phyloP scores from a whole-genome alignment of 2,329 filamentous ascomycete species.

The Elsinoe australis region DNA sequence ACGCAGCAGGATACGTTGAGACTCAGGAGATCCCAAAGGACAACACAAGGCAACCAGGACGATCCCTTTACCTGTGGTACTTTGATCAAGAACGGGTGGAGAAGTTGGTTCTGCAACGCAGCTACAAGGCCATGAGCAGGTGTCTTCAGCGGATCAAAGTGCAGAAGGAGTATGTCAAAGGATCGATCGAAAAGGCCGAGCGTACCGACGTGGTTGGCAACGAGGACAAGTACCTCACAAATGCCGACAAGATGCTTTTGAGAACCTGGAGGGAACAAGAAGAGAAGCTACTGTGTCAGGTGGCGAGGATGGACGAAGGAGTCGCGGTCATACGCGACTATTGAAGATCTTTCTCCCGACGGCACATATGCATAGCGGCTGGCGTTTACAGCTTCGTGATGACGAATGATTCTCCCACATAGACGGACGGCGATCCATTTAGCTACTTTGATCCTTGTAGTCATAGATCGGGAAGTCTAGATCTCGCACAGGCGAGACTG shows the following conservation, averaged over 20 bases:
- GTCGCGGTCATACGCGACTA: slow-evolving; percentile 72
- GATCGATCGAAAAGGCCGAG: slow-evolving; percentile 72
- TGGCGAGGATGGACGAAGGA: slow-evolving; percentile 74
- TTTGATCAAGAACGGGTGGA: slow-evolving; percentile 70
- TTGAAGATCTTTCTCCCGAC: not conserved
- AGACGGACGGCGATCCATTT: not conserved
- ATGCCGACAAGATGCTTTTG: slow-evolving; percentile 62
- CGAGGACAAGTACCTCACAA: slow-evolving; percentile 70
- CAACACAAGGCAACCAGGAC: slow-evolving; percentile 67
- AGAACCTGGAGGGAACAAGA: slow-evolving; percentile 55
- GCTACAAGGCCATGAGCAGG: slow-evolving; percentile 84
- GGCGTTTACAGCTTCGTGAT: not conserved
- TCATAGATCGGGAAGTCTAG: not conserved
- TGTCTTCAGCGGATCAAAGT: slow-evolving; percentile 72
- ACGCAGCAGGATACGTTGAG: slow-evolving; percentile 78
- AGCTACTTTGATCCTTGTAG: not conserved
- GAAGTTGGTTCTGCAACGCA: slow-evolving; percentile 64
- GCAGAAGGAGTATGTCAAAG: slow-evolving; percentile 63
- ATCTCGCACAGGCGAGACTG: too few relatives aligned
- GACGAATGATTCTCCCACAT: too few relatives aligned
- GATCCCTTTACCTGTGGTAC: slow-evolving; percentile 87
- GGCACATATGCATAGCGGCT: slow-evolving; percentile 8
- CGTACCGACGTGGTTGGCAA: slow-evolving; percentile 78
- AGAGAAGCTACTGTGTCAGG: slow-evolving; percentile 67
- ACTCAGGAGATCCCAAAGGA: slow-evolving; percentile 92